These are phyloP conservation scores for Russula earlei DNA, from an alignment of 768 basidiomycete species.

Conservation along the genomic window DNA sequence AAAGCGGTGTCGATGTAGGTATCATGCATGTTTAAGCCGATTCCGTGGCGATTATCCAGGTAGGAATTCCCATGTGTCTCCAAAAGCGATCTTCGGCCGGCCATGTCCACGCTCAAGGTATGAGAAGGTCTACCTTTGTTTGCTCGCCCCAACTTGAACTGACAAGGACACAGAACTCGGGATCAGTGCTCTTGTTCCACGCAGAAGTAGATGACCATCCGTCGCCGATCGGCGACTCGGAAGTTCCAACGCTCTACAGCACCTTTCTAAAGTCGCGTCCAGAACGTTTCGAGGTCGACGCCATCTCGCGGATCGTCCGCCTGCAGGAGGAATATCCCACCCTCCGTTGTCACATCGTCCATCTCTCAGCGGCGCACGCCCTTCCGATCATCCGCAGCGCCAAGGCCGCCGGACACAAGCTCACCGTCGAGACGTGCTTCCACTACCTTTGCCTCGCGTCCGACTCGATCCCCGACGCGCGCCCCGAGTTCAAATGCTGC, in stretches of 20 bases:
- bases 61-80: constrained; percentile 91
- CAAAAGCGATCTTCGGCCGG: constrained; percentile 52
- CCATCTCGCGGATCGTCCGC: constrained; percentile 65
- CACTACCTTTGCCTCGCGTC: constrained; percentile 84
- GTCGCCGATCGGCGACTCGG: constrained; percentile 15
- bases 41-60: background rate
- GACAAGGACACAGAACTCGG: constrained; percentile 38
- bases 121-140: background rate
- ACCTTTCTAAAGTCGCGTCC: constrained; percentile 88
- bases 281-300: constrained; percentile 64
- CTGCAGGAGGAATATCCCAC: constrained; percentile 54
- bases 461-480: constrained; percentile 61
- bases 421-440: constrained; percentile 96
- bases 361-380: constrained; percentile 80
- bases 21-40: background rate
- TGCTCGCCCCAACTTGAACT: background rate
- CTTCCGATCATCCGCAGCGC: constrained; percentile 70
- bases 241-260: constrained; percentile 50
- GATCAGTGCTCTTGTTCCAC: constrained; percentile 80
- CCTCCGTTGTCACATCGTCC: constrained; percentile 87
- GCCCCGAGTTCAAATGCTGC: constrained; percentile 91
- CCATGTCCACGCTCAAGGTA: constrained; percentile 75
- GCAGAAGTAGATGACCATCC: constrained; percentile 65
- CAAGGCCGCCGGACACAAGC: constrained; percentile 47
- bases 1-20: constrained; percentile 85